These are phyloP conservation scores for Puccinia coronata DNA, from an alignment of 1,284 basidiomycete species.

Conservation along the genomic window DNA sequence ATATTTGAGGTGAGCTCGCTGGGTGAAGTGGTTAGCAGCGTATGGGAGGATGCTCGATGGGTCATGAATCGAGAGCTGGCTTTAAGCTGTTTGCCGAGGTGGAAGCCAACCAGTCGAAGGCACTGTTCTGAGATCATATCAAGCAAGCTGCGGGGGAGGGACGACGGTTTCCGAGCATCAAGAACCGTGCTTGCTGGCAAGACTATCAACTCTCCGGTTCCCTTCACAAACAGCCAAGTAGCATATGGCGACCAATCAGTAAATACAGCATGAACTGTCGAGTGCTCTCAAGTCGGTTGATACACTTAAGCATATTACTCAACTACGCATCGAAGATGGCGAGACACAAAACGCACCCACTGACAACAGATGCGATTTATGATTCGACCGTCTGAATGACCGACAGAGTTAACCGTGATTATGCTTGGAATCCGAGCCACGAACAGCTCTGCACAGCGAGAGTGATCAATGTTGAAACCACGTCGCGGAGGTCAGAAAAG, in stretches of 20 bases:
- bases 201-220: background rate
- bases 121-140: background rate
- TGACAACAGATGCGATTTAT: no score
- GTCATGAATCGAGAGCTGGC: background rate
- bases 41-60: background rate
- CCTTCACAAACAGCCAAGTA: background rate
- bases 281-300: no score
- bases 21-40: background rate
- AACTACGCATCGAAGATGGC: no score
- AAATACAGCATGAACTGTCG: background rate
- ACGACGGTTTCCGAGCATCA: background rate
- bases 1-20: background rate
- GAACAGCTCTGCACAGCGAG: no score
- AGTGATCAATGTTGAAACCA: no score
- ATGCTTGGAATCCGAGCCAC: no score
- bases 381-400: no score
- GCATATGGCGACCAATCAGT: background rate
- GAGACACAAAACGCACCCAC: background rate
- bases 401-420: no score
- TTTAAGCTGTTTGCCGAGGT: background rate
- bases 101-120: background rate
- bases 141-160: background rate
- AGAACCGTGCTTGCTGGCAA: slow-evolving; percentile 7
- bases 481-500: no score
- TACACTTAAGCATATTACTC: no score